Conservation (phyloP, 345 rosid species). For the Brassica juncea region DNA sequence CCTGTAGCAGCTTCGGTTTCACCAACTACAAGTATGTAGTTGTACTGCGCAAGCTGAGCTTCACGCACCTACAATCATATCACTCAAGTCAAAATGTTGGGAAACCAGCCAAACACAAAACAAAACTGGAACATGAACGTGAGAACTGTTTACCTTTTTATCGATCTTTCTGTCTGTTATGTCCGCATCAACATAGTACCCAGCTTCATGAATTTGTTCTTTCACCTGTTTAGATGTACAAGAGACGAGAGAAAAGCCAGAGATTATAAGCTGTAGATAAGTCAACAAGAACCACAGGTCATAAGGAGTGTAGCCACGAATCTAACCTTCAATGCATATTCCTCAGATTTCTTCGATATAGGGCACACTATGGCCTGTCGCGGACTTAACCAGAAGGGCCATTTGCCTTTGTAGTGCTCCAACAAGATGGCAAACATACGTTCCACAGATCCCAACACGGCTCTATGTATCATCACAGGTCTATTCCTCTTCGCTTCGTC, state of each 20-base stretch:
- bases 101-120: slow-evolving; percentile 11
- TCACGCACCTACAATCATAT: slow-evolving; percentile 70
- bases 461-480: slow-evolving; percentile 98
- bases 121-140: slow-evolving; percentile 6
- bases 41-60: slow-evolving; percentile 96
- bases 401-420: slow-evolving; percentile 98
- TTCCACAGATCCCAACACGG: slow-evolving; percentile 94
- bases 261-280: slow-evolving; percentile 12
- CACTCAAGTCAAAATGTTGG: slow-evolving; percentile 16
- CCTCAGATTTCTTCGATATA: slow-evolving; percentile 81
- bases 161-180: slow-evolving; percentile 81
- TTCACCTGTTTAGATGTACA: slow-evolving; percentile 51
- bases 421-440: slow-evolving; percentile 90
- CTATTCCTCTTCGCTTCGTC: slow-evolving; percentile 79
- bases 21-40: slow-evolving; percentile 91
- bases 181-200: slow-evolving; percentile 81
- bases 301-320: slow-evolving; percentile 7
- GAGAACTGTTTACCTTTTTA: slow-evolving; percentile 64
- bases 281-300: background rate
- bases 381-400: slow-evolving; percentile 99
- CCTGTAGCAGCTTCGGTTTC: slow-evolving; percentile 76
- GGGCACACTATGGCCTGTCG: slow-evolving; percentile 99
- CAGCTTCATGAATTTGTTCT: slow-evolving; percentile 66
- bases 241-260: slow-evolving; percentile 31
- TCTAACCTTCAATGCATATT: slow-evolving; percentile 70